phyloP scores from a whole-genome alignment of 352 stramenopile species.

The Pythium biforme region DNA sequence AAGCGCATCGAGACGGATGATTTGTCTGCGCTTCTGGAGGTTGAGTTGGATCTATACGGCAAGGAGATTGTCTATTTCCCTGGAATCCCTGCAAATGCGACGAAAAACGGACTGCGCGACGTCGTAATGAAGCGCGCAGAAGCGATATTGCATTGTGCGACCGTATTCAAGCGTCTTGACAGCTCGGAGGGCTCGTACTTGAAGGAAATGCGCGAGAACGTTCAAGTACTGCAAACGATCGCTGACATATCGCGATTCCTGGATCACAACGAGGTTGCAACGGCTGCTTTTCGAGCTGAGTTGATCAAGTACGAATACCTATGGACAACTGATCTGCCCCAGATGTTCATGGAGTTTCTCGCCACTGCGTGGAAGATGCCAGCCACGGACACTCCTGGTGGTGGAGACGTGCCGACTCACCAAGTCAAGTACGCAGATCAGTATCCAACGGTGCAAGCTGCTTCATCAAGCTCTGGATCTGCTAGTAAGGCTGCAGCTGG shows the following conservation, averaged over 20 bases:
- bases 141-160: conserved; percentile 60
- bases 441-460: conserved; percentile 15
- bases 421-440: conserved; percentile 27
- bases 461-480: background rate
- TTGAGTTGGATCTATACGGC: conserved; percentile 90
- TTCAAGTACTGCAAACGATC: conserved; percentile 70
- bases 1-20: conserved; percentile 81
- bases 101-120: conserved; percentile 51
- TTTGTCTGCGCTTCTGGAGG: conserved; percentile 84
- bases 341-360: conserved; percentile 88
- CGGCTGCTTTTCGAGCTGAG: conserved; percentile 54
- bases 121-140: conserved; percentile 67
- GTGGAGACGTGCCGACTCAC: background rate
- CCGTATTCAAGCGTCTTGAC: conserved; percentile 85
- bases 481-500: background rate
- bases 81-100: conserved; percentile 34
- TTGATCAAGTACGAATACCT: conserved; percentile 92
- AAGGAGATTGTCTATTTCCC: conserved; percentile 86
- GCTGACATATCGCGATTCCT: conserved; percentile 83
- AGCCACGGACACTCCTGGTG: background rate
- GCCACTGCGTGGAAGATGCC: conserved; percentile 52
- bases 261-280: conserved; percentile 72
- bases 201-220: conserved; percentile 87
- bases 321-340: conserved; percentile 88
- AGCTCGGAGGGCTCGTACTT: conserved; percentile 85